These are phyloP conservation scores for Kwoniella europaea DNA, from an alignment of 768 basidiomycete genomes.

Conservation along the genomic window DNA sequence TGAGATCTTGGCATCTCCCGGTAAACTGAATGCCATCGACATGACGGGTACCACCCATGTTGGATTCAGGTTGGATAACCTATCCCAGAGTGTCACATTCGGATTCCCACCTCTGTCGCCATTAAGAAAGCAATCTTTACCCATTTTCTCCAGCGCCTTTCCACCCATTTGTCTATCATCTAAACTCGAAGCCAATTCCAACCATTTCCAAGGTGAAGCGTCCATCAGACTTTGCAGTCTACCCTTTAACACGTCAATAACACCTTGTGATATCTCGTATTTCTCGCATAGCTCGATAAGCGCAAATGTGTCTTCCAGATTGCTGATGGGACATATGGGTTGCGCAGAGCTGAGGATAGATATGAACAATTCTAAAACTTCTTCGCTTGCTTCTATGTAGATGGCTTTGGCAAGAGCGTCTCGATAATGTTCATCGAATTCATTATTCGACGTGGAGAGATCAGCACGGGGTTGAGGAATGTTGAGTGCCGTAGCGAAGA, in stretches of 20 bases:
- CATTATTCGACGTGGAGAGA: background rate
- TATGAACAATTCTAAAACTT: background rate
- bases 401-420: background rate
- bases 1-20: background rate
- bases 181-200: constrained; percentile 2
- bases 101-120: background rate
- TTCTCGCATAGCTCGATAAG: background rate
- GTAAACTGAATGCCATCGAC: background rate
- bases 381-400: background rate
- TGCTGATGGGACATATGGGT: background rate
- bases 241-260: background rate
- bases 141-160: background rate
- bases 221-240: background rate
- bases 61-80: background rate
- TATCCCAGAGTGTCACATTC: background rate
- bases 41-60: background rate
- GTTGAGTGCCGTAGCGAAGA: background rate
- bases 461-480: background rate
- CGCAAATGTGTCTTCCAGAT: background rate
- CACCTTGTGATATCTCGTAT: background rate
- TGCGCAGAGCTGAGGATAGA: background rate
- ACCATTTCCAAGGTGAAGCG: background rate
- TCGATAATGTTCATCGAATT: background rate
- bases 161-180: background rate
- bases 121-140: background rate